Conservation (phyloP, 2,329 filamentous ascomycete species). For the Alternaria panax region DNA sequence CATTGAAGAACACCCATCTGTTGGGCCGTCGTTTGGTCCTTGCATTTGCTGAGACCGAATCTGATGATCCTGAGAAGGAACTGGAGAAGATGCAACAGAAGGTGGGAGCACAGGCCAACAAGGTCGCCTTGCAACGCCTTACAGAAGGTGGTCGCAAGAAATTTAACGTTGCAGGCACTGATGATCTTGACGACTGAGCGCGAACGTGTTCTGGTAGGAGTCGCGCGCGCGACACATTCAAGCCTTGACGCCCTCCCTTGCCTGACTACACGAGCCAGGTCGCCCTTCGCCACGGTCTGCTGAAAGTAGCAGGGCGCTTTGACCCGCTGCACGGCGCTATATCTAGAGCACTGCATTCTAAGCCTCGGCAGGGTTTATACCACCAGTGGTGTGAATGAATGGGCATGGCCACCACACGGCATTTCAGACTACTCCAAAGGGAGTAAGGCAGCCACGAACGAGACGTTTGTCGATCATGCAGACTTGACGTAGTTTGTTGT, state of each 20-base stretch:
- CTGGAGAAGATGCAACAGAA: conserved; percentile 98
- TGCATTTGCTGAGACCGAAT: conserved; percentile 88
- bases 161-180: conserved; percentile 79
- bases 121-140: conserved; percentile 87
- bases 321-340: conserved; percentile 41
- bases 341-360: conserved; percentile 39
- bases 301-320: conserved; percentile 39
- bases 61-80: conserved; percentile 91
- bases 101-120: conserved; percentile 87
- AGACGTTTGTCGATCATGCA: conserved; percentile 45
- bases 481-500: conserved; percentile 42
- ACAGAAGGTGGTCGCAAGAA: conserved; percentile 84
- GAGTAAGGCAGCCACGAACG: conserved; percentile 40
- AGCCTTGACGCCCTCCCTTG: conserved; percentile 44
- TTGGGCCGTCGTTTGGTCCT: conserved; percentile 88
- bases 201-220: conserved; percentile 40
- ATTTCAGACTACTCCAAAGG: conserved; percentile 37
- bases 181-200: conserved; percentile 60
- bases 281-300: conserved; percentile 41
- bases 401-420: conserved; percentile 46
- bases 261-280: conserved; percentile 43
- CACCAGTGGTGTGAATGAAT: conserved; percentile 42
- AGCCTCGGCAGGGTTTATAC: conserved; percentile 38
- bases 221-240: conserved; percentile 40
- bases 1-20: conserved; percentile 90